A percentile compares a stretch with the other conserved stretches of the same genome.
Evolutionary conservation across 164 flowering plant species (phyloP).

Genomic region (Vitis rupestris): DNA sequence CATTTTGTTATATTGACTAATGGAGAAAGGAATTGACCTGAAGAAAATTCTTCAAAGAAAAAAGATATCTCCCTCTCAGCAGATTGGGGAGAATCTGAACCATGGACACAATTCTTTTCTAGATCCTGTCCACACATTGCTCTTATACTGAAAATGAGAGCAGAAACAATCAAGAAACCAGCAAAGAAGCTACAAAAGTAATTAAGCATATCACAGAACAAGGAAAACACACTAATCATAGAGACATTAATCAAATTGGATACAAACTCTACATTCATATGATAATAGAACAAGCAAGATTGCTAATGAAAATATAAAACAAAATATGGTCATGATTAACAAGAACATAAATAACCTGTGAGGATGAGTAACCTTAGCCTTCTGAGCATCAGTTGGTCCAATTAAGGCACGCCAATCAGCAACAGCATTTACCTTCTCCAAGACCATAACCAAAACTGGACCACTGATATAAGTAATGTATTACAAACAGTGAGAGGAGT

Average conservation of each 20-base stretch:
- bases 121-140: constrained; percentile 74
- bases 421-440: constrained; percentile 83
- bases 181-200: not conserved
- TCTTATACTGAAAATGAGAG: constrained; percentile 58
- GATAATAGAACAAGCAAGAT: not conserved
- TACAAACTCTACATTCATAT: not conserved
- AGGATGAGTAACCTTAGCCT: constrained; percentile 82
- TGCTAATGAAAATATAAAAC: not conserved
- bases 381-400: constrained; percentile 86
- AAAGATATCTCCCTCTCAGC: constrained; percentile 74
- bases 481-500: not conserved
- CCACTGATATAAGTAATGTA: constrained; percentile 43
- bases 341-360: constrained; percentile 40
- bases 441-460: constrained; percentile 68
- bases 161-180: not conserved
- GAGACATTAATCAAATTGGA: not conserved
- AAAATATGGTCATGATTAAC: too few species aligned
- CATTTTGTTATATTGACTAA: not conserved
- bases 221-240: not conserved
- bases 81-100: constrained; percentile 81
- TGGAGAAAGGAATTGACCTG: constrained; percentile 34
- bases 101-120: constrained; percentile 85
- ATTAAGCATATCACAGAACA: not conserved
- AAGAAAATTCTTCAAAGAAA: constrained; percentile 51
- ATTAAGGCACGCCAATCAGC: constrained; percentile 85